These are phyloP conservation scores for Echria macrotheca DNA, from an alignment of 495 filamentous ascomycete genomes.

Conservation along the genomic window DNA sequence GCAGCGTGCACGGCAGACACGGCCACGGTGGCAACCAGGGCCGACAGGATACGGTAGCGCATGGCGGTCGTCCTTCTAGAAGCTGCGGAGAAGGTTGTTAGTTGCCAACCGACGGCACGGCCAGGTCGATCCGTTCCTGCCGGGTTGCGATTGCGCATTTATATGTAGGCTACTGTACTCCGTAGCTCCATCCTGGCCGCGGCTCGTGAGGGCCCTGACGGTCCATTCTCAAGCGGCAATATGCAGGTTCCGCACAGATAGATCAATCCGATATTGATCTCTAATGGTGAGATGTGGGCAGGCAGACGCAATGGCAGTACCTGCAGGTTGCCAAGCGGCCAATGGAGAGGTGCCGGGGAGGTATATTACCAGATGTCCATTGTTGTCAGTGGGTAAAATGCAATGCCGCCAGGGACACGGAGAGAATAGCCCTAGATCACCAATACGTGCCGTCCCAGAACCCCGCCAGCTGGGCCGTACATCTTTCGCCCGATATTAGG, in stretches of 20 bases:
- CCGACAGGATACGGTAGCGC: slow-evolving; percentile 26
- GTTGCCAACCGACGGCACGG: background rate
- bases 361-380: background rate
- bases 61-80: too few relatives aligned
- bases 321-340: too few relatives aligned
- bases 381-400: slow-evolving; percentile 2
- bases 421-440: background rate
- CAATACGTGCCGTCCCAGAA: background rate
- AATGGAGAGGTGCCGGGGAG: slow-evolving; percentile 1
- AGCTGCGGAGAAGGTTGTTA: slow-evolving; percentile 2
- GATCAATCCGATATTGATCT: slow-evolving; percentile 7
- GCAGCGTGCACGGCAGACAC: slow-evolving; percentile 12
- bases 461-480: slow-evolving; percentile 1
- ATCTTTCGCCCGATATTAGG: slow-evolving; percentile 2
- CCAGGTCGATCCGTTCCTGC: background rate
- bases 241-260: background rate
- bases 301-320: too few relatives aligned
- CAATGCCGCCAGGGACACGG: slow-evolving; percentile 3
- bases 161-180: too few relatives aligned
- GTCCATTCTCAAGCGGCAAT: slow-evolving; percentile 7
- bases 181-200: too few relatives aligned
- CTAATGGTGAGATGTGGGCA: too few relatives aligned
- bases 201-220: background rate
- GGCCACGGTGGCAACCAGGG: slow-evolving; percentile 21
- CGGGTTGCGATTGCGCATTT: background rate